Evolutionary conservation across 306 rosid species (phyloP), one percentile per base, ranked within the genome.

Genomic region (Acmispon strigosus): DNA sequence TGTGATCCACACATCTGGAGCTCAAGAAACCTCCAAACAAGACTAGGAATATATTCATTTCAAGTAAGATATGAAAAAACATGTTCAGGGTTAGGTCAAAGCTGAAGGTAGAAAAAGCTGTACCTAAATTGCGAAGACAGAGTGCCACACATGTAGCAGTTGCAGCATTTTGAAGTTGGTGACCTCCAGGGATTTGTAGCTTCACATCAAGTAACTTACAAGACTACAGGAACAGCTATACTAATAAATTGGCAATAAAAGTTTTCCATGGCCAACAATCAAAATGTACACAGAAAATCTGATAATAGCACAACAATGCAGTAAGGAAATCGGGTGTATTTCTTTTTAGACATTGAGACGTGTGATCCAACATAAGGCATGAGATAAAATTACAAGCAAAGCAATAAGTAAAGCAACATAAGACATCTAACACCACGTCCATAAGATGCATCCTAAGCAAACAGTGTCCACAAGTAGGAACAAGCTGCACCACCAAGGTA

Each of bases 161-260:
- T 51, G 80, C 84, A 54, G 98, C 98, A 84, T 93, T 88, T 71
- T 80, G 92, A 76, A 90, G 92, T 81, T 90, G 97, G 76, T 93
- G 98, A 69, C 32, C 78, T 80, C 97, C 98, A 74, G 81, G 93
- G 94, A 93, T 88, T 78, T 66, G 72, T 39, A 93, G 80, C 80
- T 90, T 86, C 64, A 93, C 79, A 73, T 84, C 85, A 72, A 48
- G 72, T 67, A 90, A 81, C 84, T 87, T 84, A 73, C 90, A 62
- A 60, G 79, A 83, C 98, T 93, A 73, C 79, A 67, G 37, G 73
- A 70, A 70, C 37, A 75, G 50, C 34, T 32, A 86, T 16, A 75
- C 60, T 65, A 10, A 75, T 17, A 78, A 73, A 70, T 58, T 68
- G 53, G 70, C 22, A 39, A 71, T 17, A 58, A 17, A 65, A 57